These are phyloP conservation scores for Paraglomus occultum DNA, from an alignment of 192 early-diverging fungal genomes.

Conservation along the genomic window DNA sequence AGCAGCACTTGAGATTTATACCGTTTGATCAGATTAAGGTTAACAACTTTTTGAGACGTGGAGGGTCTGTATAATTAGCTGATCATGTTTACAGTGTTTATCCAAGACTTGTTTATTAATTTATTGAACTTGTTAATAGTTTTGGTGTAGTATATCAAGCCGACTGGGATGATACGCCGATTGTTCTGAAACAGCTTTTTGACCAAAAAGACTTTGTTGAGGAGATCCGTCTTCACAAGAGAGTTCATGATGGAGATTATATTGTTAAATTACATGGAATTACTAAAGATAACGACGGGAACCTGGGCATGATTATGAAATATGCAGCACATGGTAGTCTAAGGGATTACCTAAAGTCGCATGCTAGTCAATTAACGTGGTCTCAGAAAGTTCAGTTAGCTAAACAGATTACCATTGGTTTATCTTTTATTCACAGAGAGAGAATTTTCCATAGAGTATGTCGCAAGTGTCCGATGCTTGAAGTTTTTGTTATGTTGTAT, in stretches of 20 bases:
- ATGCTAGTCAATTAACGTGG: slow-evolving; percentile 39
- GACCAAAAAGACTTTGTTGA: slow-evolving; percentile 1
- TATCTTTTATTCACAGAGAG: slow-evolving; percentile 44
- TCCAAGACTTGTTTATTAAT: background rate
- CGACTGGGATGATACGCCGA: slow-evolving; percentile 1
- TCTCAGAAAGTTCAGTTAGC: slow-evolving; percentile 37
- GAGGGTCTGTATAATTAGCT: background rate
- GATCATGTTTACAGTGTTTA: background rate
- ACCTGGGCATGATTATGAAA: slow-evolving; percentile 42
- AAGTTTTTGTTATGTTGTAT: too few relatives aligned
- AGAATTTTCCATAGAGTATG: slow-evolving; percentile 41
- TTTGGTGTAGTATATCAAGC: slow-evolving; percentile 18
- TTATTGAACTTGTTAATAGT: background rate
- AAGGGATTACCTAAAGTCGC: slow-evolving; percentile 41
- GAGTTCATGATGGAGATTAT: slow-evolving; percentile 44
- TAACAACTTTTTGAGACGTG: slow-evolving; percentile 2
- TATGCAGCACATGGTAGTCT: slow-evolving; percentile 43
- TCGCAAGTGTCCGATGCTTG: background rate
- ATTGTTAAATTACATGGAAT: slow-evolving; percentile 46
- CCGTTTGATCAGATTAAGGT: background rate
- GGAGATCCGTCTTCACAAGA: slow-evolving; percentile 35
- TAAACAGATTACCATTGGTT: slow-evolving; percentile 40
- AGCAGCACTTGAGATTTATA: background rate
- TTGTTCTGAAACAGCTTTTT: slow-evolving; percentile 4
- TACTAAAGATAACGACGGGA: slow-evolving; percentile 36